Base-by-base conservation (phyloP, 2,329 filamentous ascomycete genomes). In the Diaporthe capsici region DNA sequence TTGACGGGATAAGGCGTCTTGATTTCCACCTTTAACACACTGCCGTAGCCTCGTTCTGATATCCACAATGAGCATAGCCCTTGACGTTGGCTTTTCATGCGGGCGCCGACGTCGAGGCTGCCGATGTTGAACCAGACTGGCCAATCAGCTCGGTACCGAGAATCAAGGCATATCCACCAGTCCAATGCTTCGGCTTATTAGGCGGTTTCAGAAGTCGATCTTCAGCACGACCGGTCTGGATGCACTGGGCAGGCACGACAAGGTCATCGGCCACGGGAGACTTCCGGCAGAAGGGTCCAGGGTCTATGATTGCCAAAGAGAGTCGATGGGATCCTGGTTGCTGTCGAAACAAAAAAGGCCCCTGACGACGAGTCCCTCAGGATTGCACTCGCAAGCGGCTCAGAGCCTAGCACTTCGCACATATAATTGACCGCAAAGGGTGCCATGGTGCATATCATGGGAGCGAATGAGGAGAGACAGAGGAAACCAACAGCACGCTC, bases 131-230 rank as follows among this genome's bases (percentile, higher is more conserved):
- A 34, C 71, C 42, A 47, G 57, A 71, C 34, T 42, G n/a, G 28
- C 67, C 68, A 63, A 72, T 72, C 67, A 75, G 57, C 25, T 57
- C 51, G 25, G 51, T 51, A 53, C 31, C 47, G 61, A 47, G 58
- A 55, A 34, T 34, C 44, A 47, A 53, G 47, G 25, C 58, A 42
- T 55, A 61, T 61, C 71, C 49, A 53, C 67, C 51, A 58, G 49
- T 58, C 73, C 68, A 75, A 61, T 47, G 25, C 60, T 57, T 49
- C 37, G 71, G 71, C 37, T 61, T 61, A 47, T 57, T 63, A 72
- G 73, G 39, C 34, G 31, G 68, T 75, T 75, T 72, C 68, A 72
- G 68, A 72, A 72, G 58, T 75, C 58, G 73, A 75, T 72, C 73
- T 67, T 55, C 58, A 75, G 58, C 58, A 61, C 49, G 67, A 51